A percentile compares a stretch with the other conserved stretches of the same genome.
These are phyloP conservation scores for Pythium pyrilobum DNA, from an alignment of 352 stramenopile species.

Conservation along the genomic window DNA sequence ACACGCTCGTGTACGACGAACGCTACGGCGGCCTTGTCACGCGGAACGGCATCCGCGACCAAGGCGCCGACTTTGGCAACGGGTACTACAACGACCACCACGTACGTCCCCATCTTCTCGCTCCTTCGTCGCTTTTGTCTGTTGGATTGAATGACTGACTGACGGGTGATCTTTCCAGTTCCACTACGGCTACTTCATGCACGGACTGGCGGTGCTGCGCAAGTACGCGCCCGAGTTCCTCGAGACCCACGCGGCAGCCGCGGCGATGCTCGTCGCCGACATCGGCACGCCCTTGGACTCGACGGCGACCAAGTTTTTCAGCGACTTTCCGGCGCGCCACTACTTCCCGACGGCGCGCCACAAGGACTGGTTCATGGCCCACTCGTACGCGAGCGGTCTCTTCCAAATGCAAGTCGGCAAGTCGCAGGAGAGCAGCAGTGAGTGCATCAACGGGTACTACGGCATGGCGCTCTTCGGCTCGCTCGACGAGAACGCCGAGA, in stretches of 20 bases:
- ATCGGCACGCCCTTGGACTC: slow-evolving; percentile 54
- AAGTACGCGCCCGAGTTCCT: slow-evolving; percentile 78
- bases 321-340: slow-evolving; percentile 36
- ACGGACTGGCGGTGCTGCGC: slow-evolving; percentile 68
- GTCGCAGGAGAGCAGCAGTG: slow-evolving; percentile 94
- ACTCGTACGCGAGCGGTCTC: slow-evolving; percentile 95
- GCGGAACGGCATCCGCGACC: slow-evolving; percentile 63
- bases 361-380: slow-evolving; percentile 96
- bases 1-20: slow-evolving; percentile 89
- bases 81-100: slow-evolving; percentile 87
- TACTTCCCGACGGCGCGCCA: slow-evolving; percentile 88
- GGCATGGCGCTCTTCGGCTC: slow-evolving; percentile 85
- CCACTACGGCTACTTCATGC: slow-evolving; percentile 94
- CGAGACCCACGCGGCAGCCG: slow-evolving; percentile 39
- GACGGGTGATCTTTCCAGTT: slow-evolving; percentile 51
- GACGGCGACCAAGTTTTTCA: slow-evolving; percentile 43
- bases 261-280: slow-evolving; percentile 58
- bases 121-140: too few relatives aligned
- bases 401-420: slow-evolving; percentile 94
- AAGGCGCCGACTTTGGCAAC: slow-evolving; percentile 79
- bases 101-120: too few relatives aligned
- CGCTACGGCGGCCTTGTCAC: slow-evolving; percentile 91
- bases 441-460: slow-evolving; percentile 96
- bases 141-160: background rate
- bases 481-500: slow-evolving; percentile 34